Percentiles rank a stretch among this genome's conserved stretches.
Evolutionary conservation across 75 land plant species (phyloP).

Genomic region (Pinus taeda): DNA sequence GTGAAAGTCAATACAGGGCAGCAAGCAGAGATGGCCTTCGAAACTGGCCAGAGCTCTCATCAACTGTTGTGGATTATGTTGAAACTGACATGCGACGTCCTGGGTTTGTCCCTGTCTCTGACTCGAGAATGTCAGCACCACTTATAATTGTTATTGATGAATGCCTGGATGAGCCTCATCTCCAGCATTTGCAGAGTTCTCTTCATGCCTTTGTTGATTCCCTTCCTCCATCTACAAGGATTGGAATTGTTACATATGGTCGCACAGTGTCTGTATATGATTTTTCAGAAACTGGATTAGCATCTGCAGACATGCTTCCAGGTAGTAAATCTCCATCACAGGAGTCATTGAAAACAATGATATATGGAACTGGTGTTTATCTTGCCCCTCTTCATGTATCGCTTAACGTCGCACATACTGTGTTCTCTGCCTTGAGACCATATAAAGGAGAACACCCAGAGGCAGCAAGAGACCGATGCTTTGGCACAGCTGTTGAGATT

Average conservation of each 20-base stretch:
- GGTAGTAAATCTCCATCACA: constrained; percentile 65
- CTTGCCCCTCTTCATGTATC: constrained; percentile 88
- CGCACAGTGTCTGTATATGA: constrained; percentile 94
- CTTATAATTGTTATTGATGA: constrained; percentile 87
- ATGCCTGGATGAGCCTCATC: constrained; percentile 84
- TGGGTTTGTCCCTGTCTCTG: constrained; percentile 83
- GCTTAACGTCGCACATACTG: constrained; percentile 67
- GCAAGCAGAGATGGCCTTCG: constrained; percentile 64
- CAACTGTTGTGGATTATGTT: constrained; percentile 84
- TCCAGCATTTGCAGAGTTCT: constrained; percentile 92
- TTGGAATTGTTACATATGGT: constrained; percentile 90
- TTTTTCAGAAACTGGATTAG: constrained; percentile 76
- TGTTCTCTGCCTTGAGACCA: constrained; percentile 87
- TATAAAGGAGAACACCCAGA: constrained; percentile 66
- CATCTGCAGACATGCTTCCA: constrained; percentile 97
- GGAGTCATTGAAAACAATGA: constrained; percentile 79
- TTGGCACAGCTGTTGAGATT: constrained; percentile 94
- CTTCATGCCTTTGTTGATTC: constrained; percentile 97
- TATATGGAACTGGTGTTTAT: constrained; percentile 95
- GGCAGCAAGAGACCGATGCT: constrained; percentile 80
- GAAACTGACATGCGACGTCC: constrained; percentile 69
- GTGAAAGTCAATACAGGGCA: constrained; percentile 83
- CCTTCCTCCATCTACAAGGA: constrained; percentile 63
- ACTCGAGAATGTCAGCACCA: constrained; percentile 84
- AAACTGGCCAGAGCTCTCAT: constrained; percentile 76